These are phyloP conservation scores for Middelhovenomyces tepae DNA, from an alignment of 805 yeast species.

Conservation along the genomic window DNA sequence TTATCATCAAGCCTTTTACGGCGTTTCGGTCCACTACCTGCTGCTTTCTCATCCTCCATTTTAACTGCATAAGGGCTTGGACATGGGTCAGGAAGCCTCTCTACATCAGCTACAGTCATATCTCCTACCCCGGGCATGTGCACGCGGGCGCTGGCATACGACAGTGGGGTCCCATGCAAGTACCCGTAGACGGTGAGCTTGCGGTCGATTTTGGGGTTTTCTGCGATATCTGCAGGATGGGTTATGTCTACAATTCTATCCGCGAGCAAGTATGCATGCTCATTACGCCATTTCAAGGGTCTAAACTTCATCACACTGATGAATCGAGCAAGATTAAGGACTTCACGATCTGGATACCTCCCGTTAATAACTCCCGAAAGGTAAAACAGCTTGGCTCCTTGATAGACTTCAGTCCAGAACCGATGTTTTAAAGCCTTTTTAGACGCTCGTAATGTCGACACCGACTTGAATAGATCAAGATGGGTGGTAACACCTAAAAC, in stretches of 20 bases:
- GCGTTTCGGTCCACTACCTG: constrained; percentile 46
- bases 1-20: constrained; percentile 89
- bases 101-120: constrained; percentile 61
- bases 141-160: constrained; percentile 57
- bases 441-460: constrained; percentile 79
- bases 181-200: constrained; percentile 90
- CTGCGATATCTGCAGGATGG: constrained; percentile 74
- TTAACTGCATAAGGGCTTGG: constrained; percentile 94
- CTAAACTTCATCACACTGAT: constrained; percentile 96
- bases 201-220: constrained; percentile 77
- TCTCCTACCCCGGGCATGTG: constrained; percentile 98
- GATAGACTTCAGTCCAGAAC: constrained; percentile 98
- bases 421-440: constrained; percentile 88
- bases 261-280: constrained; percentile 87
- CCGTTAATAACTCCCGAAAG: constrained; percentile 94
- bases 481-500: constrained; percentile 94
- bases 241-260: constrained; percentile 92
- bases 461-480: constrained; percentile 85
- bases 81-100: constrained; percentile 95
- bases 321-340: constrained; percentile 81
- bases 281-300: constrained; percentile 99
- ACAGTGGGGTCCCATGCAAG: constrained; percentile 85
- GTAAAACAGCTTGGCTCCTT: constrained; percentile 93
- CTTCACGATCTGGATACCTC: constrained; percentile 95
- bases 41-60: constrained; percentile 67